phyloP scores from a whole-genome alignment of 108 stramenopile species.

The Skeletonema menzelii region DNA sequence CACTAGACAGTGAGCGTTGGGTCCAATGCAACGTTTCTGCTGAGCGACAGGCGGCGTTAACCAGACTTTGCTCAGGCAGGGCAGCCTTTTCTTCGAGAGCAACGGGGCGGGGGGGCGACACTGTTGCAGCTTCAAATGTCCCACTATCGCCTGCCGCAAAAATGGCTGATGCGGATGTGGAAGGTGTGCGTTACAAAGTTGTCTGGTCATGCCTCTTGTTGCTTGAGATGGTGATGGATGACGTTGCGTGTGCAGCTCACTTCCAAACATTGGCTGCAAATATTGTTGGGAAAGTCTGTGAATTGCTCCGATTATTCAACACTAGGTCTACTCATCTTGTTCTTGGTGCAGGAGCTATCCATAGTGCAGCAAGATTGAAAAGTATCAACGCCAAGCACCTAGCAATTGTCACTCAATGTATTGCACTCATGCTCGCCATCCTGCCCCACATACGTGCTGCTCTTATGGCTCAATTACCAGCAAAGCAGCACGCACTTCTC shows the following conservation, averaged over 20 bases:
- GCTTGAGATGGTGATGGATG: slow-evolving; percentile 87
- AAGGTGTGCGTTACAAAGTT: slow-evolving; percentile 84
- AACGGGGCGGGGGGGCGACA: slow-evolving; percentile 9
- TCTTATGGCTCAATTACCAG: slow-evolving; percentile 88
- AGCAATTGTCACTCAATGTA: slow-evolving; percentile 89
- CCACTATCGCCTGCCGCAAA: slow-evolving; percentile 35
- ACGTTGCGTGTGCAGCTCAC: slow-evolving; percentile 83
- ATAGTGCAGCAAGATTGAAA: slow-evolving; percentile 86
- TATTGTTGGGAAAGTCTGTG: slow-evolving; percentile 83
- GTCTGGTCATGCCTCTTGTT: slow-evolving; percentile 95
- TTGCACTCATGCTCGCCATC: slow-evolving; percentile 83
- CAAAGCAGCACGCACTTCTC: slow-evolving; percentile 90
- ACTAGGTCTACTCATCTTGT: slow-evolving; percentile 91
- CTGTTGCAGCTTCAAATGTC: slow-evolving; percentile 12
- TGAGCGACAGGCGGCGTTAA: slow-evolving; percentile 76
- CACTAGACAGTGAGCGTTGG: slow-evolving; percentile 95
- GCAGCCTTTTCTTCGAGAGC: slow-evolving; percentile 55
- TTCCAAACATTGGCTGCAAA: slow-evolving; percentile 87
- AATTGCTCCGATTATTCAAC: slow-evolving; percentile 91
- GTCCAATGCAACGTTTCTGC: slow-evolving; percentile 85
- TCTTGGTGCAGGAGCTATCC: slow-evolving; percentile 92
- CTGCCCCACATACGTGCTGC: slow-evolving; percentile 93
- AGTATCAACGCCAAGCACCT: slow-evolving; percentile 96
- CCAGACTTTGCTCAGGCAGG: slow-evolving; percentile 79
- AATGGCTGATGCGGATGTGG: slow-evolving; percentile 75